These are phyloP conservation scores for Parachlorella kessleri DNA, from an alignment of 139 green algal genomes.

Conservation along the genomic window DNA sequence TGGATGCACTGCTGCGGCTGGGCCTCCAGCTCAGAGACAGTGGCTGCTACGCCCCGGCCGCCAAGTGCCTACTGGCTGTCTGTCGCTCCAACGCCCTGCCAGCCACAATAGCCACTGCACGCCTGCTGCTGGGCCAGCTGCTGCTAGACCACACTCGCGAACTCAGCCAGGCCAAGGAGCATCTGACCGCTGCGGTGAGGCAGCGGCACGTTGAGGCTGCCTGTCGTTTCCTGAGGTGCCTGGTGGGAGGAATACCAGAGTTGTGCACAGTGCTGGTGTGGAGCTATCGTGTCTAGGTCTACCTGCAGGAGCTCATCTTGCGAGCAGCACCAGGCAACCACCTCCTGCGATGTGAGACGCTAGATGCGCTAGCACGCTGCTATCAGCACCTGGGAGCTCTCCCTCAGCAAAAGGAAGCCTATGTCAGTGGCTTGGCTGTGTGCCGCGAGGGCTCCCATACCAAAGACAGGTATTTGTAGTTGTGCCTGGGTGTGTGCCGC, in stretches of 20 bases:
- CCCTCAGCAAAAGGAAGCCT: background rate
- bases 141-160: constrained; percentile 41
- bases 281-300: too few relatives aligned
- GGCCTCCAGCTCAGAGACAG: constrained; percentile 1
- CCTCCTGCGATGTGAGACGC: constrained; percentile 22
- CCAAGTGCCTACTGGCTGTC: constrained; percentile 21
- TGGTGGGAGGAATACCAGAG: too few relatives aligned
- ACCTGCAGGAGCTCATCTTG: constrained; percentile 25
- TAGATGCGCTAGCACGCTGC: constrained; percentile 14
- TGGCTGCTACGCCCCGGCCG: constrained; percentile 1
- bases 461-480: constrained; percentile 25
- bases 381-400: constrained; percentile 24
- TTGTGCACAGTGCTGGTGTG: too few relatives aligned
- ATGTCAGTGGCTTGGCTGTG: constrained; percentile 2
- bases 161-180: constrained; percentile 3
- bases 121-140: constrained; percentile 17
- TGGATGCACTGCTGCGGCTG: constrained; percentile 13
- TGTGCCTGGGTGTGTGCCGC: too few relatives aligned
- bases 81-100: constrained; percentile 10
- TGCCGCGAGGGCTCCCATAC: constrained; percentile 12
- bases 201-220: background rate
- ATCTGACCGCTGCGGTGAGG: background rate
- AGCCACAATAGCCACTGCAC: background rate
- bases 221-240: too few relatives aligned
- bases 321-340: constrained; percentile 5